Percentiles rank a stretch among this genome's conserved stretches.
Evolutionary conservation across 2,329 filamentous ascomycete genomes (phyloP).

Genomic region (Lithohypha guttulata): DNA sequence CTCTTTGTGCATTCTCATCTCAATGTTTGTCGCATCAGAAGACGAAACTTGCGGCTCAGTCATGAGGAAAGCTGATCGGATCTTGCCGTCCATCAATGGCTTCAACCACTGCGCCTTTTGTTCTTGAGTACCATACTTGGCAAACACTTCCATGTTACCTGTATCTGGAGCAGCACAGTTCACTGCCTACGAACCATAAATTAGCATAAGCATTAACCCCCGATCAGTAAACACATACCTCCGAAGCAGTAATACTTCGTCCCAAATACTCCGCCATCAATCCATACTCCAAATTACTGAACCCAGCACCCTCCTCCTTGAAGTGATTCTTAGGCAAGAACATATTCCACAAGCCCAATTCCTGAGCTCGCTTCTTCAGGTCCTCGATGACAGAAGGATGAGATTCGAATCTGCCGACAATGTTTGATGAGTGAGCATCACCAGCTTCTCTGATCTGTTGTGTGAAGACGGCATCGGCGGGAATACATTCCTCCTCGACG

Average conservation of each 20-base stretch:
- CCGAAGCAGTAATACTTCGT: slow-evolving; percentile 69
- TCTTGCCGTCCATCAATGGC: slow-evolving; percentile 72
- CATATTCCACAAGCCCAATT: slow-evolving; percentile 93
- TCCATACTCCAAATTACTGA: slow-evolving; percentile 91
- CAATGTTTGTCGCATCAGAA: slow-evolving; percentile 86
- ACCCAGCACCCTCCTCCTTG: slow-evolving; percentile 88
- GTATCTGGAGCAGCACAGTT: slow-evolving; percentile 89
- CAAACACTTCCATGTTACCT: slow-evolving; percentile 90
- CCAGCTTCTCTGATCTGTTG: slow-evolving; percentile 70
- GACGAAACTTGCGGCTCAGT: slow-evolving; percentile 83
- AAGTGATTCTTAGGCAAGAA: slow-evolving; percentile 94
- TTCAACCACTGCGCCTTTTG: slow-evolving; percentile 67
- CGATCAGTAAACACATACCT: slow-evolving; percentile 36
- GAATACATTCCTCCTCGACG: slow-evolving; percentile 89
- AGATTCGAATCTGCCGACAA: slow-evolving; percentile 57
- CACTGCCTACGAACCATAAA: slow-evolving; percentile 44
- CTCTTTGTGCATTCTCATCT: slow-evolving; percentile 69
- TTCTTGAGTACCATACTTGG: slow-evolving; percentile 72
- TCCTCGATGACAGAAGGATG: slow-evolving; percentile 79
- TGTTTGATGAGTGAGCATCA: slow-evolving; percentile 8
- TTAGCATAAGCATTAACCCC: background rate
- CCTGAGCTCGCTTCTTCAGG: slow-evolving; percentile 71
- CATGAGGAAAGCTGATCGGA: slow-evolving; percentile 86
- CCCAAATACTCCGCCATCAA: slow-evolving; percentile 95
- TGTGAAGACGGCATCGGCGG: slow-evolving; percentile 67